A percentile compares a stretch with the other conserved stretches of the same genome.
Evolutionary conservation across 345 rosid species (phyloP).

Genomic region (Turnera subulata): DNA sequence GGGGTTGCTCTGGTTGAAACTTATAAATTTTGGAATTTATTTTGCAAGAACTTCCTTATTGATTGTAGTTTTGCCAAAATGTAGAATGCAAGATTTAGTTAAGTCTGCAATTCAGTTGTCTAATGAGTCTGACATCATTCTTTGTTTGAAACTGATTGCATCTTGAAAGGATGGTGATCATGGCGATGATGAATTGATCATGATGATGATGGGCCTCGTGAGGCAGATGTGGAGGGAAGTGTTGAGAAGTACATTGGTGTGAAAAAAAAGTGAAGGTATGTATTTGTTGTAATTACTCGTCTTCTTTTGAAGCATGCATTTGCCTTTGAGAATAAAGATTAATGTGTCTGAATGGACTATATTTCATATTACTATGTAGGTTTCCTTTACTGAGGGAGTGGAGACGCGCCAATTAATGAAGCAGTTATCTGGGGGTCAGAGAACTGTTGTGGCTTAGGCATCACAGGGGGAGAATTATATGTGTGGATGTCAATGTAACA

Average conservation of each 20-base stretch:
- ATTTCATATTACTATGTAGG: conserved; percentile 35
- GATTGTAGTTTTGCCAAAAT: no score
- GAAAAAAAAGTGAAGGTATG: conserved; percentile 93
- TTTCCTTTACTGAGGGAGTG: conserved; percentile 93
- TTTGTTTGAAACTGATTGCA: background rate
- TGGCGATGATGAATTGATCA: conserved; percentile 50
- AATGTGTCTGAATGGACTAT: background rate
- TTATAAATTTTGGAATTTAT: no score
- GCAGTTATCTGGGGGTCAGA: conserved; percentile 94
- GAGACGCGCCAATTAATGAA: conserved; percentile 96
- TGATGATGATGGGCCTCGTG: conserved; percentile 75
- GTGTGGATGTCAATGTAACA: no score
- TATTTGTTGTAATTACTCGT: no score
- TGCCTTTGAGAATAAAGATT: background rate
- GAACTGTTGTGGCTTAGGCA: conserved; percentile 89
- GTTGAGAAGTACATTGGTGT: conserved; percentile 93
- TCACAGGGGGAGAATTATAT: no score
- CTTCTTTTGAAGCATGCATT: conserved; percentile 1
- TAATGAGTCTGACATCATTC: no score
- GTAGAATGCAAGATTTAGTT: no score
- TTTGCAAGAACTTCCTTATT: no score
- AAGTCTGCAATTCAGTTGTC: no score
- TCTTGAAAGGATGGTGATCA: conserved; percentile 63
- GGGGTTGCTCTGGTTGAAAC: no score
- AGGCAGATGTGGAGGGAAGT: conserved; percentile 70